These are phyloP conservation scores for Boletellus ananas DNA, from an alignment of 768 basidiomycete species.

Conservation along the genomic window DNA sequence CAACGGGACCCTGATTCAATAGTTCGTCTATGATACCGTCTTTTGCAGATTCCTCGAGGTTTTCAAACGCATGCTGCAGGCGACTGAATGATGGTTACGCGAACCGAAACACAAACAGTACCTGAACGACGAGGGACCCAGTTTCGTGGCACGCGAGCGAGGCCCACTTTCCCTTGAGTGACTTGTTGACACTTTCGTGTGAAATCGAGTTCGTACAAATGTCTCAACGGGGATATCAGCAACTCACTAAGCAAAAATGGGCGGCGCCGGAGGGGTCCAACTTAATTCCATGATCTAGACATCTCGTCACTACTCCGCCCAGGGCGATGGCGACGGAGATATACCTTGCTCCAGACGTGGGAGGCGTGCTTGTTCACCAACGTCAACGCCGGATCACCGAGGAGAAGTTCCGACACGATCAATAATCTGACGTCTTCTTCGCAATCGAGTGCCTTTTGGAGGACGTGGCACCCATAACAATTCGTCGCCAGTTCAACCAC, in stretches of 20 bases:
- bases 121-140: constrained; percentile 84
- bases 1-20: constrained; percentile 62
- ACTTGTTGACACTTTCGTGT: constrained; percentile 69
- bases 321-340: background rate
- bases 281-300: constrained; percentile 82
- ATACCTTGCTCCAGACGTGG: constrained; percentile 88
- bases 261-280: constrained; percentile 84
- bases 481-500: constrained; percentile 86
- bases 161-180: constrained; percentile 86
- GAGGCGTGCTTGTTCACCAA: constrained; percentile 89
- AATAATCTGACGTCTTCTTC: constrained; percentile 81
- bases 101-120: constrained; percentile 26
- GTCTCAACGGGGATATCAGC: background rate
- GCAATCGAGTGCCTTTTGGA: constrained; percentile 87
- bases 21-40: constrained; percentile 82
- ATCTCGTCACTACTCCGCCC: constrained; percentile 6
- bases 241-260: constrained; percentile 81
- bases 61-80: constrained; percentile 75
- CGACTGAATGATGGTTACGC: constrained; percentile 8
- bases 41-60: constrained; percentile 78
- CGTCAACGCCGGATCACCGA: constrained; percentile 81
- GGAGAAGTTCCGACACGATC: constrained; percentile 80
- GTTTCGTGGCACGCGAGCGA: constrained; percentile 88
- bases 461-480: constrained; percentile 85
- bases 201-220: constrained; percentile 2